Conservation (phyloP, 306 rosid species). For the Dryas alaskensis region DNA sequence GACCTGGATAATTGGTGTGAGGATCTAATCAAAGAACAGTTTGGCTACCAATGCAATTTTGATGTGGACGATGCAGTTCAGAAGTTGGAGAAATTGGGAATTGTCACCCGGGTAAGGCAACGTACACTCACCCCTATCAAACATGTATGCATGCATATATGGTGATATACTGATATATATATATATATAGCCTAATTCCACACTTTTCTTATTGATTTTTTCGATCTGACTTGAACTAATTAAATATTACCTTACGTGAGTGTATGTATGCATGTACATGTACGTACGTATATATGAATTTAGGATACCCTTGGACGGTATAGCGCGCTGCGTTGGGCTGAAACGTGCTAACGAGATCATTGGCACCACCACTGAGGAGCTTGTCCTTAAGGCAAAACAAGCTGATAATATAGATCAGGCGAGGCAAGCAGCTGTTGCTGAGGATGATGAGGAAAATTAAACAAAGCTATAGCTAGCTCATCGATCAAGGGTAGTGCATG, state of each 20-base stretch:
- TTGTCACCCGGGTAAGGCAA: conserved; percentile 74
- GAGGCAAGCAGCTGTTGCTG: conserved; percentile 10
- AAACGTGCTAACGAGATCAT: conserved; percentile 90
- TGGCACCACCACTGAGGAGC: conserved; percentile 92
- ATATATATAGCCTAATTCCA: too few relatives aligned
- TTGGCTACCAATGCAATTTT: conserved; percentile 64
- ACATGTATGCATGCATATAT: too few relatives aligned
- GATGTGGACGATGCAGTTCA: conserved; percentile 93
- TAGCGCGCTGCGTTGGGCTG: conserved; percentile 70
- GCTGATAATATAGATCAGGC: background rate
- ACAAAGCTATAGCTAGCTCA: too few relatives aligned
- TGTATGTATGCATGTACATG: too few relatives aligned
- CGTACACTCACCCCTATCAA: background rate
- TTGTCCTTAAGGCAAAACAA: conserved; percentile 64
- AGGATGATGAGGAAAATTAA: too few relatives aligned
- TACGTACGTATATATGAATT: conserved; percentile 10
- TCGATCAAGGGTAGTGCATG: too few relatives aligned
- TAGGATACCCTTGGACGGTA: conserved; percentile 85
- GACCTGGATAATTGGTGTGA: conserved; percentile 90
- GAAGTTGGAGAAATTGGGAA: conserved; percentile 83
- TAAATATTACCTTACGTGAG: too few relatives aligned
- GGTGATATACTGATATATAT: too few relatives aligned
- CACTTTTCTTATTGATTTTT: too few relatives aligned
- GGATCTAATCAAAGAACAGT: conserved; percentile 83
- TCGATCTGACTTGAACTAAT: too few relatives aligned